Evolutionary conservation across 2,329 filamentous ascomycete genomes (phyloP).

Genomic region (Phaeoacremonium minimum): DNA sequence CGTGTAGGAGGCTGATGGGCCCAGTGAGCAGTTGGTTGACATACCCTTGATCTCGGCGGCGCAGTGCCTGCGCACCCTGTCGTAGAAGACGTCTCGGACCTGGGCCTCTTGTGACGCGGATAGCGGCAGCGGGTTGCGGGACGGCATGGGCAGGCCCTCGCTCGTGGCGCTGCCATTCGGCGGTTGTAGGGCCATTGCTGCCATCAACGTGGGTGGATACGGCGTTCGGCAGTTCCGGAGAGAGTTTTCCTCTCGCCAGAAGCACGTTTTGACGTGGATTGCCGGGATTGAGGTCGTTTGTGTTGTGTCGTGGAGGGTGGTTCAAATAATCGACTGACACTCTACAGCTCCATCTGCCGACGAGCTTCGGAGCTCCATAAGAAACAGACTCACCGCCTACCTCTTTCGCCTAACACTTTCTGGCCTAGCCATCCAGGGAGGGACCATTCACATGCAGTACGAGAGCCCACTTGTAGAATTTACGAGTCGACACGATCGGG

Average conservation of each 20-base stretch:
- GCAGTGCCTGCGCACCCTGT: conserved; percentile 72
- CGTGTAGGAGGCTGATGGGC: conserved; percentile 1
- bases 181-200: conserved; percentile 33
- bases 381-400: not conserved
- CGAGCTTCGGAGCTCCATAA: not conserved
- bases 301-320: conserved; percentile 2
- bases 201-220: conserved; percentile 23
- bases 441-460: too few species aligned
- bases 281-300: conserved; percentile 2
- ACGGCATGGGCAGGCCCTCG: conserved; percentile 42
- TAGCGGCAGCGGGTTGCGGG: conserved; percentile 76
- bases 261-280: conserved; percentile 3
- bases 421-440: too few species aligned
- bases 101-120: conserved; percentile 78
- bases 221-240: not conserved
- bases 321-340: conserved; percentile 2
- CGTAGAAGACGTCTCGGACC: conserved; percentile 76
- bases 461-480: too few species aligned
- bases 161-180: conserved; percentile 20
- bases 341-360: not conserved
- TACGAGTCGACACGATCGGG: too few species aligned
- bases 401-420: too few species aligned
- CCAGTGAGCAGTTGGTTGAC: conserved; percentile 9
- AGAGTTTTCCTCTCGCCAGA: too few species aligned
- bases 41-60: conserved; percentile 73